Evolutionary conservation across 257 asterid genomes (phyloP).

Genomic region (Linderniella brevidens): DNA sequence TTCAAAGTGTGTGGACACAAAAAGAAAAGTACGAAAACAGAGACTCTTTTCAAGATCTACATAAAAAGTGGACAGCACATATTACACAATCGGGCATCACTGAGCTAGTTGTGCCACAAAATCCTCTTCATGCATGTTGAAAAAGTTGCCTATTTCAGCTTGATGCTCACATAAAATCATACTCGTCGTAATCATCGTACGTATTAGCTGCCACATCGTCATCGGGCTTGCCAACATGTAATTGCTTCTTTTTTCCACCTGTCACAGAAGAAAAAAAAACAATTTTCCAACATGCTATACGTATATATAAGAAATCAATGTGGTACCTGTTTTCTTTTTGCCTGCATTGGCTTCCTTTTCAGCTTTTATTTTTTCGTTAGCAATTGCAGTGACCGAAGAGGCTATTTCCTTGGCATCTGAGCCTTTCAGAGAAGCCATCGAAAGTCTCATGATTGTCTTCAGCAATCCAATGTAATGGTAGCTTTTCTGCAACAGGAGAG

Average conservation of each 20-base stretch:
- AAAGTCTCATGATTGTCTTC: conserved; percentile 76
- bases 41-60: too few species aligned
- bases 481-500: conserved; percentile 55
- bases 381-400: conserved; percentile 82
- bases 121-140: too few species aligned
- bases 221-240: conserved; percentile 50
- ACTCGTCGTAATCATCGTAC: conserved; percentile 50
- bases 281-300: too few species aligned
- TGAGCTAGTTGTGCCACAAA: too few species aligned
- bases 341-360: conserved; percentile 85
- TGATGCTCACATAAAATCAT: conserved; percentile 68
- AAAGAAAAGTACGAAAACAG: too few species aligned
- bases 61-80: too few species aligned
- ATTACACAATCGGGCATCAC: too few species aligned
- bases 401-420: conserved; percentile 84
- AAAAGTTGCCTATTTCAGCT: too few species aligned
- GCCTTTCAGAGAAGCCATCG: conserved; percentile 65
- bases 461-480: conserved; percentile 72
- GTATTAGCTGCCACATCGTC: conserved; percentile 43
- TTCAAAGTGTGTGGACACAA: too few species aligned
- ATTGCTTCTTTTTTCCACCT: conserved; percentile 83
- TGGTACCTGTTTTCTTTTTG: conserved; percentile 83
- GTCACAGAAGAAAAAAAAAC: conserved; percentile 8
- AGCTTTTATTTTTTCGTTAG: conserved; percentile 86
- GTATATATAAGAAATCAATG: not conserved